These are phyloP conservation scores for Fusarium albosuccineum DNA, from an alignment of 2,329 filamentous ascomycete genomes.

Conservation along the genomic window DNA sequence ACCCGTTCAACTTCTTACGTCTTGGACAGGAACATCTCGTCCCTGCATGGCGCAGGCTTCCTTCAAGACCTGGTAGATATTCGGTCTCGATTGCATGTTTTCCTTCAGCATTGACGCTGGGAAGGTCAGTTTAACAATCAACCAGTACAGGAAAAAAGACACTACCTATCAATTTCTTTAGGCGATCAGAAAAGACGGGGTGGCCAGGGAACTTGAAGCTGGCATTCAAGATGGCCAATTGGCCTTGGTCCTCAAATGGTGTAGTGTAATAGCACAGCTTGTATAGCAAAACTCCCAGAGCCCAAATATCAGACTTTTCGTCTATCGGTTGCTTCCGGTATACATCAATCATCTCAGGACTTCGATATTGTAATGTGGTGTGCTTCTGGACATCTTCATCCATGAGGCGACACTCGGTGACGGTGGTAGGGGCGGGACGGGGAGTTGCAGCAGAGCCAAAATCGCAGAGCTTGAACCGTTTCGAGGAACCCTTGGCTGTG, in stretches of 20 bases:
- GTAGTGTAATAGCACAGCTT: constrained; percentile 99
- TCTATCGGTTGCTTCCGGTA: constrained; percentile 97
- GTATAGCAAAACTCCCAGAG: constrained; percentile 92
- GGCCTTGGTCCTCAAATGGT: constrained; percentile 96
- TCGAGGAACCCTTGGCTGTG: constrained; percentile 72
- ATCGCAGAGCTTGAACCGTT: constrained; percentile 95
- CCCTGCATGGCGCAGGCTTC: constrained; percentile 93
- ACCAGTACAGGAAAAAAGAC: background rate
- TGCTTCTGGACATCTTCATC: constrained; percentile 98
- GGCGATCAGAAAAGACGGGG: constrained; percentile 87
- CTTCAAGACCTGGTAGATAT: constrained; percentile 91
- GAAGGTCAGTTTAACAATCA: constrained; percentile 37
- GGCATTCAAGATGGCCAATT: constrained; percentile 96
- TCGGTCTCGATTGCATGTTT: constrained; percentile 81
- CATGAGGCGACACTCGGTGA: constrained; percentile 89
- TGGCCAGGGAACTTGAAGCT: constrained; percentile 92
- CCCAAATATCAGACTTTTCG: constrained; percentile 99
- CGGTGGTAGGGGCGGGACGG: constrained; percentile 84
- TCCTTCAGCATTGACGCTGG: constrained; percentile 91
- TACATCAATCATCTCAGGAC: constrained; percentile 98
- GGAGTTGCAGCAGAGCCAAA: constrained; percentile 93
- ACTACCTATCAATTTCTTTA: constrained; percentile 90
- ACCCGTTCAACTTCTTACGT: constrained; percentile 70
- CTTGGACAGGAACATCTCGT: constrained; percentile 86
- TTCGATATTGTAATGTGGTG: constrained; percentile 96